Evolutionary conservation across 768 basidiomycete species (phyloP).

Genomic region (Peribolospora baueri): DNA sequence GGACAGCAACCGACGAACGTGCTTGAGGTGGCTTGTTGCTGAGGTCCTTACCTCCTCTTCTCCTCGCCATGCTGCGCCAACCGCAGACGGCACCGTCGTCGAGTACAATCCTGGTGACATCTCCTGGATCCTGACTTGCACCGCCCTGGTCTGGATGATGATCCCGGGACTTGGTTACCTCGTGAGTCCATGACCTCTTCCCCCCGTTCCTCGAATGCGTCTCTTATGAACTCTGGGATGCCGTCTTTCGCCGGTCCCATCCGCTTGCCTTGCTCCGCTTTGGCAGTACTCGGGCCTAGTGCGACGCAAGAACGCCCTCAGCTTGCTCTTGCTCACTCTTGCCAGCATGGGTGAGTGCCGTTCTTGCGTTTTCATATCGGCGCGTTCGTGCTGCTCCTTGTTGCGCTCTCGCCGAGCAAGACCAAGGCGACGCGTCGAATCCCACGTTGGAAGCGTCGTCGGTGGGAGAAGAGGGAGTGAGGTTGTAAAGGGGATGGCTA

Average conservation of each 20-base stretch:
- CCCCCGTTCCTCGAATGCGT: conserved; percentile 18
- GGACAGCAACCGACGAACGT: no score
- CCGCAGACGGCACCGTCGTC: conserved; percentile 9
- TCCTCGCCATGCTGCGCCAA: no score
- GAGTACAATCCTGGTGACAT: conserved; percentile 41
- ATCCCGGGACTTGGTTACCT: conserved; percentile 65
- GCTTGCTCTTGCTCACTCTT: conserved; percentile 64
- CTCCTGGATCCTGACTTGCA: conserved; percentile 44
- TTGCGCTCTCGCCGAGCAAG: conserved; percentile 19
- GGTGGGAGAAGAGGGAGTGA: no score
- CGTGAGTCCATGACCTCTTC: conserved; percentile 1
- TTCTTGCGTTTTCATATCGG: conserved; percentile 5
- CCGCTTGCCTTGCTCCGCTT: no score
- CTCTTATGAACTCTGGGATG: not conserved
- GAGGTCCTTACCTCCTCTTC: no score
- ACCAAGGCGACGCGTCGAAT: not conserved
- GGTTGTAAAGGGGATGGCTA: no score
- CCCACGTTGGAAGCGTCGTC: no score
- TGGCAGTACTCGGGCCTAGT: conserved; percentile 54
- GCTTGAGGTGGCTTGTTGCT: no score
- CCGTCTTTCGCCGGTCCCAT: no score
- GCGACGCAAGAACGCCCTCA: conserved; percentile 75
- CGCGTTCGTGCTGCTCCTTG: conserved; percentile 17
- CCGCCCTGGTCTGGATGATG: conserved; percentile 40
- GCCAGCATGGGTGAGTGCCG: conserved; percentile 32